phyloP scores from a whole-genome alignment of 1,284 basidiomycete genomes.

The Coniferiporia sulphurascens region DNA sequence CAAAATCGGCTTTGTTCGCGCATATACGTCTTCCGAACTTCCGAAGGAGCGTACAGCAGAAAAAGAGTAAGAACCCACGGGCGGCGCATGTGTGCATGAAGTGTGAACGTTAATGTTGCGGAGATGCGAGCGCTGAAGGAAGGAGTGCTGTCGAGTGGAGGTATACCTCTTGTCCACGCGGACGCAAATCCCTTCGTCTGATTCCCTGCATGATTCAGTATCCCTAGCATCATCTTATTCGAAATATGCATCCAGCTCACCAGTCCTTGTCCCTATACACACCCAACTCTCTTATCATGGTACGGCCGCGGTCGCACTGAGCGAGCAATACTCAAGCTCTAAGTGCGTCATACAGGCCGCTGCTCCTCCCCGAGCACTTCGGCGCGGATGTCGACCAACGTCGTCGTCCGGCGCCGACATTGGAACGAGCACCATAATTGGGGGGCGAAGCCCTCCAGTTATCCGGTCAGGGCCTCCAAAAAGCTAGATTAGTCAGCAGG shows the following conservation, averaged over 20 bases:
- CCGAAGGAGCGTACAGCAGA: not conserved
- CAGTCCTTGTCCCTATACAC: conserved; percentile 1
- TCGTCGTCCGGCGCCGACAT: too few relatives aligned
- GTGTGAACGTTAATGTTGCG: not conserved
- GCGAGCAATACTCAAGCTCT: conserved; percentile 1
- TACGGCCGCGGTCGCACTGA: too few relatives aligned
- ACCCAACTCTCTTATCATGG: not conserved
- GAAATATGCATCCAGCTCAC: not conserved
- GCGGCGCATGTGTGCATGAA: not conserved
- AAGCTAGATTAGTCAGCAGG: too few relatives aligned
- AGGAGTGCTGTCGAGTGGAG: not conserved
- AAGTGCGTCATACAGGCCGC: not conserved
- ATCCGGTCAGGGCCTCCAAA: too few relatives aligned
- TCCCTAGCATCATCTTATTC: conserved; percentile 1
- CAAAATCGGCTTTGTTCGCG: conserved; percentile 33
- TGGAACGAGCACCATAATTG: too few relatives aligned
- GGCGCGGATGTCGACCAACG: too few relatives aligned
- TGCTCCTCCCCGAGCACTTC: conserved; percentile 5
- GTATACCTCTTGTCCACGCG: not conserved
- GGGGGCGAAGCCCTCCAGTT: too few relatives aligned
- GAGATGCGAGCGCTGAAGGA: conserved; percentile 1
- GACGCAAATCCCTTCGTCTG: not conserved
- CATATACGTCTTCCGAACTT: conserved; percentile 1
- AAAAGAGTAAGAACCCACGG: not conserved
- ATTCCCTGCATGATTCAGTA: not conserved